Percentiles rank a stretch among this genome's conserved stretches.
Conservation (phyloP, 2,329 filamentous ascomycete genomes). For the Hypomyces rosellus region DNA sequence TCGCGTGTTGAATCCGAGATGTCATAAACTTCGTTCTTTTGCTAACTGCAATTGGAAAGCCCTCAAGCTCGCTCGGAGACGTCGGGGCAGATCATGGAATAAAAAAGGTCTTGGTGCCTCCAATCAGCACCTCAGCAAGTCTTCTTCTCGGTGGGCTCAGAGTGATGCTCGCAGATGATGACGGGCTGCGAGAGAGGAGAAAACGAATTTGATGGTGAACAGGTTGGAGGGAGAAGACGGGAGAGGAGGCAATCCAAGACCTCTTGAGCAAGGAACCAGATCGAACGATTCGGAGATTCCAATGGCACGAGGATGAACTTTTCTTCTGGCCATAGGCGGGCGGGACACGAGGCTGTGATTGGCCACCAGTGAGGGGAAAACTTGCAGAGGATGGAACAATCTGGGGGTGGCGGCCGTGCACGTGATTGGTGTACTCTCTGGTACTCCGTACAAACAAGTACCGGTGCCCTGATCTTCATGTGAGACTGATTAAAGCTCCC, state of each 20-base stretch:
- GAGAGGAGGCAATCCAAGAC: slow-evolving; percentile 10
- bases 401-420: slow-evolving; percentile 8
- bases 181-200: neutral
- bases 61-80: slow-evolving; percentile 18
- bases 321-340: slow-evolving; percentile 9
- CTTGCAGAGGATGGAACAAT: slow-evolving; percentile 5
- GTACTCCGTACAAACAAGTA: too few relatives aligned
- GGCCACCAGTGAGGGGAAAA: slow-evolving; percentile 25
- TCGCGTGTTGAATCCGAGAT: slow-evolving; percentile 9
- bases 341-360: slow-evolving; percentile 22
- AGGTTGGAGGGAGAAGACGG: neutral
- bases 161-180: slow-evolving; percentile 7
- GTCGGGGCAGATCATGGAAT: slow-evolving; percentile 19
- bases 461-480: too few relatives aligned
- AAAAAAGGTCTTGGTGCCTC: slow-evolving; percentile 7
- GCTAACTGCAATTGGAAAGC: slow-evolving; percentile 6
- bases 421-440: too few relatives aligned
- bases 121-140: slow-evolving; percentile 10
- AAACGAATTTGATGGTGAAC: slow-evolving; percentile 1
- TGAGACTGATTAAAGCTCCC: too few relatives aligned
- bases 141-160: neutral
- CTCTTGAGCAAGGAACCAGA: slow-evolving; percentile 11
- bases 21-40: neutral
- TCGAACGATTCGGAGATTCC: slow-evolving; percentile 16
- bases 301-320: slow-evolving; percentile 16